A percentile compares a stretch with the other conserved stretches of the same genome.
These are phyloP conservation scores for Mycena albidolilacea DNA, from an alignment of 768 basidiomycete genomes.

Conservation along the genomic window DNA sequence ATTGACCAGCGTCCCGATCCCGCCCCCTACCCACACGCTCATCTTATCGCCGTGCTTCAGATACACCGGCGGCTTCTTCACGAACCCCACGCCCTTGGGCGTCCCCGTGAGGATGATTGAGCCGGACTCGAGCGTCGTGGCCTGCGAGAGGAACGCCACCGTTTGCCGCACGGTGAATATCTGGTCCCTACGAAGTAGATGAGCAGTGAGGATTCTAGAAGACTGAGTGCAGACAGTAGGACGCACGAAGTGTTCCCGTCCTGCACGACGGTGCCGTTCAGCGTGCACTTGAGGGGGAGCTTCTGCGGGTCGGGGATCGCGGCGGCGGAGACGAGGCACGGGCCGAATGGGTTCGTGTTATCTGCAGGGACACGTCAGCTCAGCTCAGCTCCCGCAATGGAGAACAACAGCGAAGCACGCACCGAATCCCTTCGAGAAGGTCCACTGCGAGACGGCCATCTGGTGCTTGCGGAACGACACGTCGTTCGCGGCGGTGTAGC, in stretches of 20 bases:
- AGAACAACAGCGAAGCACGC: constrained; percentile 34
- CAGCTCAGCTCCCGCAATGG: neutral
- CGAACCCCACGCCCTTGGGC: constrained; percentile 87
- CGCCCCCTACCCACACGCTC: constrained; percentile 75
- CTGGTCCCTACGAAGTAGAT: constrained; percentile 69
- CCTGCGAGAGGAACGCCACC: constrained; percentile 86
- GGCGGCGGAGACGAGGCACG: constrained; percentile 80
- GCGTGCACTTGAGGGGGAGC: constrained; percentile 70
- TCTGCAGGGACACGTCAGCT: constrained; percentile 51
- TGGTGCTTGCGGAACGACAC: constrained; percentile 89
- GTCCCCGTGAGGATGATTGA: constrained; percentile 89
- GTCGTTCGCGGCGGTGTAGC: constrained; percentile 86
- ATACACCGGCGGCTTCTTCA: constrained; percentile 76
- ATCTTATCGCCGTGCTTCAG: constrained; percentile 84
- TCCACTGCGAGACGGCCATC: constrained; percentile 87
- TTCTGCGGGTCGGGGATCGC: constrained; percentile 77
- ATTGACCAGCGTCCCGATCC: constrained; percentile 87
- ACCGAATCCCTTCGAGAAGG: constrained; percentile 92
- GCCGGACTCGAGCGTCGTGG: constrained; percentile 86
- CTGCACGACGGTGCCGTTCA: constrained; percentile 81
- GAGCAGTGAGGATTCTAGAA: too few relatives aligned
- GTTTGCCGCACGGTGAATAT: constrained; percentile 87
- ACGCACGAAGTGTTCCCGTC: constrained; percentile 85
- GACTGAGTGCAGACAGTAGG: neutral
- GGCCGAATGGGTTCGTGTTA: constrained; percentile 84